Conservation (phyloP, 306 rosid genomes). For the Gynostemma pentaphyllum region DNA sequence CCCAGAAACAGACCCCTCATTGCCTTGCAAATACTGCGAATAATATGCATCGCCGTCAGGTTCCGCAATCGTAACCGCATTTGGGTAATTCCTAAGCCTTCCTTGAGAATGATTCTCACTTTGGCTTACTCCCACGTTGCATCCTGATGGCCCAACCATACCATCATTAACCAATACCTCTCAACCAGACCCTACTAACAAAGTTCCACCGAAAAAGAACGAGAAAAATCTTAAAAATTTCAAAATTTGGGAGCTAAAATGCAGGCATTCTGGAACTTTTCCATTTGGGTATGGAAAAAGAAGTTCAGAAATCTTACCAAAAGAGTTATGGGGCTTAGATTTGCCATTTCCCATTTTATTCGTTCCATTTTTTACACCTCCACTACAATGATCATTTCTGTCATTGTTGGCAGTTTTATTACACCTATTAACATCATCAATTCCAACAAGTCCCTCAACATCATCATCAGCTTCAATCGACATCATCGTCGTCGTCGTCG, state of each 20-base stretch:
- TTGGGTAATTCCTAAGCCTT: conserved; percentile 46
- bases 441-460: conserved; percentile 38
- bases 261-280: neutral
- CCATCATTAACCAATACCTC: conserved; percentile 52
- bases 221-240: neutral
- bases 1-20: conserved; percentile 50
- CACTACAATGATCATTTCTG: conserved; percentile 18
- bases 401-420: conserved; percentile 17
- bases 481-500: conserved; percentile 48
- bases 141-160: conserved; percentile 33
- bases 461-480: conserved; percentile 37
- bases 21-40: conserved; percentile 71
- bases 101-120: conserved; percentile 34
- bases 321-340: conserved; percentile 42
- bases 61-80: conserved; percentile 52
- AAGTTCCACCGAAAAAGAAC: conserved; percentile 18
- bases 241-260: conserved; percentile 7
- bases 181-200: conserved; percentile 45
- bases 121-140: conserved; percentile 25
- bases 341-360: conserved; percentile 55
- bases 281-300: neutral
- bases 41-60: conserved; percentile 64
- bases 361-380: conserved; percentile 22
- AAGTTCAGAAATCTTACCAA: conserved; percentile 37
- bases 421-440: conserved; percentile 30